phyloP scores from a whole-genome alignment of 805 yeast genomes.

The Millerago galiae region DNA sequence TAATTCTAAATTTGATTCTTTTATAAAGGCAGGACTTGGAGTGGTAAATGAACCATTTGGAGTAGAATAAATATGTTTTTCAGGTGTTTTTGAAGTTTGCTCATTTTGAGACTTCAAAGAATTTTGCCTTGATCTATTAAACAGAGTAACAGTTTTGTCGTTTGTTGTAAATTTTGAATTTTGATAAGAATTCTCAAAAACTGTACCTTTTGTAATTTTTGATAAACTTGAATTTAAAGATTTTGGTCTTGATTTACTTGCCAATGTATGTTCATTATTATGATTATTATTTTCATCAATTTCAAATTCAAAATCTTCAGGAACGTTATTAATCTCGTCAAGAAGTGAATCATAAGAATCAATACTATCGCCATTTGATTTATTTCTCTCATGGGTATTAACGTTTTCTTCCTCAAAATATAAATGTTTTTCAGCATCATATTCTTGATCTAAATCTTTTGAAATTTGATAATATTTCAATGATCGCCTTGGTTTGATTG shows the following conservation, averaged over 20 bases:
- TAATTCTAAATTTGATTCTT: constrained; percentile 16
- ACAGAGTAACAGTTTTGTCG: constrained; percentile 35
- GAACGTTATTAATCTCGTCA: constrained; percentile 45
- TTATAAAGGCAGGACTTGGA: constrained; percentile 18
- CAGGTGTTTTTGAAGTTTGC: background rate
- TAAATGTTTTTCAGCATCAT: constrained; percentile 1
- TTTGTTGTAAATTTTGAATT: constrained; percentile 30
- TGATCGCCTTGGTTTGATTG: constrained; percentile 10
- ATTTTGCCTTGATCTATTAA: constrained; percentile 17
- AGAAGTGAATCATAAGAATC: constrained; percentile 34
- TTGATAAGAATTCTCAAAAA: constrained; percentile 25
- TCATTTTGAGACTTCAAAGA: constrained; percentile 2
- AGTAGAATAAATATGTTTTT: constrained; percentile 13
- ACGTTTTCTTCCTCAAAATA: constrained; percentile 7
- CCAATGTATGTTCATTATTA: background rate
- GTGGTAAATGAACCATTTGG: constrained; percentile 18
- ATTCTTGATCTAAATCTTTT: constrained; percentile 30
- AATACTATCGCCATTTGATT: background rate
- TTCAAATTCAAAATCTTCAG: constrained; percentile 35
- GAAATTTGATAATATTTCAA: constrained; percentile 35
- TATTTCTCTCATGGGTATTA: background rate
- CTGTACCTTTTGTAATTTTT: constrained; percentile 14
- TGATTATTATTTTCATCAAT: background rate
- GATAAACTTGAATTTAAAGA: constrained; percentile 13
- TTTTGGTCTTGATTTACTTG: constrained; percentile 7